phyloP scores from a whole-genome alignment of 805 yeast species.

The Candida railenensis region DNA sequence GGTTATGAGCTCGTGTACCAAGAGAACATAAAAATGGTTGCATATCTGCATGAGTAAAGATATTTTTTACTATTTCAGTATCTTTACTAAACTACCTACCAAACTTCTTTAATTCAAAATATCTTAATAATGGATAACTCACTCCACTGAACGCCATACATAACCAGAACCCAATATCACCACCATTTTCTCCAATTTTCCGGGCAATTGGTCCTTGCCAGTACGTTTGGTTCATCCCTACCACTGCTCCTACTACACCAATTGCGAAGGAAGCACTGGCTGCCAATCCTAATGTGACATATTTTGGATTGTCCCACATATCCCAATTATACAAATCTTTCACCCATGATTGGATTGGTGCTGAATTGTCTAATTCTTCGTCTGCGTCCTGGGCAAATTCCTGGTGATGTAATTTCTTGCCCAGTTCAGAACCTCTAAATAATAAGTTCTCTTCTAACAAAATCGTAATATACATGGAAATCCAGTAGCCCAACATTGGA shows the following conservation, averaged over 20 bases:
- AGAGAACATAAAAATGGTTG: not conserved
- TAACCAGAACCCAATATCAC: constrained; percentile 40
- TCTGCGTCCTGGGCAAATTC: constrained; percentile 19
- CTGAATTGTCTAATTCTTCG: constrained; percentile 2
- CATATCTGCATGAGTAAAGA: not conserved
- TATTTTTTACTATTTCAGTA: not conserved
- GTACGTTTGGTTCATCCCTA: constrained; percentile 42
- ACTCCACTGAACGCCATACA: constrained; percentile 33
- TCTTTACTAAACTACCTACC: constrained; percentile 14
- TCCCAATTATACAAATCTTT: constrained; percentile 27
- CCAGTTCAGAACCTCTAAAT: constrained; percentile 22
- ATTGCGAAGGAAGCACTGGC: constrained; percentile 27
- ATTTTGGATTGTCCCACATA: constrained; percentile 25
- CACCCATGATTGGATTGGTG: constrained; percentile 5
- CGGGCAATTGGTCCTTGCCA: constrained; percentile 38
- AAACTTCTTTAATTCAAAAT: constrained; percentile 28
- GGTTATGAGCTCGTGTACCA: not conserved
- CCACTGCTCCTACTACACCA: constrained; percentile 38
- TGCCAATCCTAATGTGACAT: constrained; percentile 33
- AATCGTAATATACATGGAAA: constrained; percentile 34
- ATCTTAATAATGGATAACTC: constrained; percentile 30
- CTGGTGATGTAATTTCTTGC: constrained; percentile 22
- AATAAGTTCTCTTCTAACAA: constrained; percentile 35
- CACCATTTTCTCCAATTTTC: constrained; percentile 29
- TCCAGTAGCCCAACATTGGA: constrained; percentile 44